Evolutionary conservation across 2,329 filamentous ascomycete genomes (phyloP), one percentile per base, ranked within the genome.

Genomic region (Canariomyces notabilis): DNA sequence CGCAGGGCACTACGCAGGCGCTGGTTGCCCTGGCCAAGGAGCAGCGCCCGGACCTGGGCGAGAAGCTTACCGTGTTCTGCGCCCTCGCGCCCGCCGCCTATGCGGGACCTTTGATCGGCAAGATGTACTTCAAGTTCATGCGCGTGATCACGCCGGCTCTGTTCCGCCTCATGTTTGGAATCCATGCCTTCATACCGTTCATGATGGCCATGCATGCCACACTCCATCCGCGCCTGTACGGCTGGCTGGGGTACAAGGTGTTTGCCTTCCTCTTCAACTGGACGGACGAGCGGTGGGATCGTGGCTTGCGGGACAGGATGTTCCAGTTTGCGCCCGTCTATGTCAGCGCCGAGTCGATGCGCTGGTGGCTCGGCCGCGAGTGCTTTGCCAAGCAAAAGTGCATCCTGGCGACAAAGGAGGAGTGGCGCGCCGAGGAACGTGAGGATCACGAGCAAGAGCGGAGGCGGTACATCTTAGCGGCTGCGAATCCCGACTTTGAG

Each of bases 281-380:
- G 90, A 82, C 79, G 0, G 90, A 97, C 61, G 70, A 65, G 8
- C 78, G 88, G 6, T 96, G 91, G 91, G 91, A 96, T 52, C 79
- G 82, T 7, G 87, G 76, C 6, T 68, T 95, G 12, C 75, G 87
- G 48, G 71, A 88, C 61, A 82, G 91, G 34, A 85, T 94, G 77
- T 96, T 97, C 64, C 88, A 93, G 59, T 96, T 95, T 56, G 82
- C 89, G 0, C 91, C 91, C 1, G 88, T 95, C 0, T 95, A 94
- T 59, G 88, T 96, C 41, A 89, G 83, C 57, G 79, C 88, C 1
- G 89, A 96, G 67, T 85, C 82, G 48, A 95, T 96, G 88, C 76
- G 88, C 5, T 97, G 91, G 91, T 96, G 91, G 91, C 75, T 96
- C 0, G 91, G 90, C 0, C 73, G 83, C 4, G 88, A 93, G 57